Evolutionary conservation across 495 filamentous ascomycete genomes (phyloP), one percentile per base, ranked within the genome.

Genomic region (Rhizodiscina lignyota): DNA sequence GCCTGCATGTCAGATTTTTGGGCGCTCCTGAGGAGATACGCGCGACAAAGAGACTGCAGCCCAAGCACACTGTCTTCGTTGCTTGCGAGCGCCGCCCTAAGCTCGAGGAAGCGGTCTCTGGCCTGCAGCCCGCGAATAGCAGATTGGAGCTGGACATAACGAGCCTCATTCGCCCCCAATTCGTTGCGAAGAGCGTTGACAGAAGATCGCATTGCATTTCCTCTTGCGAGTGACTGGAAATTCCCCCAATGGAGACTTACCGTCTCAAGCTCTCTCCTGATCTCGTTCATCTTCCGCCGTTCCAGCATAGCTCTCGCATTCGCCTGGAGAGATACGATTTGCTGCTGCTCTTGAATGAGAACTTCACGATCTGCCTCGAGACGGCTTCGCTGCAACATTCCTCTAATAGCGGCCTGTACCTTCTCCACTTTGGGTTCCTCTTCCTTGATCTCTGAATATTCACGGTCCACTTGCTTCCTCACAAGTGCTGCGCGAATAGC

Each of bases 401-500:
- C 51, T 16, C 51, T 42, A 3, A 49, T 69, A 13, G 63, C 67
- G 19, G 82, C 77, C 58, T 93, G 85, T n/a, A 94, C 64, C 37
- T 63, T 56, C 30, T 54, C 56, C 13, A 86, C 58, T 35, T 64
- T 39, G 1, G 38, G 43, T 53, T 59, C 75, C 17, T 56, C 54
- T 35, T 59, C 52, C 46, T 53, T 61, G 2, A 59, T 59, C 32
- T 62, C 53, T 26, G 66, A 56, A 29, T 61, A 62, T 38, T 68
- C 58, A 4, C 64, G 57, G 29, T 49, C 50, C 8, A 70, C 49
- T 20, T 48, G 27, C 39, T 60, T 61, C 20, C 72, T 62, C 39
- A 61, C 53, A n/a, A 77, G 46, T n/a, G 68, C 68, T 30, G 70
- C 74, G 35, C 72, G 51, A 8, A 78, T 61, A 21, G 72, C 70